Base-by-base conservation (phyloP, 306 rosid genomes). In the Hippophae rhamnoides region DNA sequence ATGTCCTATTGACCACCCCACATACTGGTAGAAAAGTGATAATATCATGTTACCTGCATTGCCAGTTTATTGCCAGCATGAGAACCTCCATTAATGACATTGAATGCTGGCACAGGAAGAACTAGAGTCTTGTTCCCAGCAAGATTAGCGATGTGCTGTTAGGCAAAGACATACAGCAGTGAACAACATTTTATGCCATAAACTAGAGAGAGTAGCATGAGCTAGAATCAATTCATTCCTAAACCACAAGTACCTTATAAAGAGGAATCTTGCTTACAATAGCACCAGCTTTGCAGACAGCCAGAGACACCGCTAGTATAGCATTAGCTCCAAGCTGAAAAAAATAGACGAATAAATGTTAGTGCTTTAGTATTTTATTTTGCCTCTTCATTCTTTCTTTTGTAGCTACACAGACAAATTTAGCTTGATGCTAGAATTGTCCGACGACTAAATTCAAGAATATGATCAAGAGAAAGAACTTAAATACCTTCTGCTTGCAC, bases 31-130 rank as follows among this genome's bases (percentile, higher is more conserved):
- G 52, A 43, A 59, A 60, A 52, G 58, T 40, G 64, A 56, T 8
- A n/a, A 23, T 5, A 3, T 31, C 38, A 38, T 11, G 48, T 56
- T 47, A 70, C 95, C 95, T 86, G 95, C 95, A 86, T 86, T 25
- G 90, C 95, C 54, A 86, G 87, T 57, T 86, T 86, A 82, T 86
- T 86, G 72, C 90, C 95, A 12, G 95, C 95, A 58, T 86, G 95
- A 54, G 95, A 86, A 72, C 95, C 95, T 74, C 95, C 95, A 47
- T 86, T 86, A 51, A 86, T 86, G 70, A 86, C 95, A 76, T 86
- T 86, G 78, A 86, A 86, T 14, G 95, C 72, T 18, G 90, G 95
- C 11, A 83, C 95, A 14, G 95, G 95, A 54, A 86, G 74, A 63
- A 86, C 90, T 78, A 86, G 73, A 60, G 76, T 78, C 38, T 72